These are phyloP conservation scores for Chrysoporthe deuterocubensis DNA, from an alignment of 2,329 filamentous ascomycete species.

Conservation along the genomic window DNA sequence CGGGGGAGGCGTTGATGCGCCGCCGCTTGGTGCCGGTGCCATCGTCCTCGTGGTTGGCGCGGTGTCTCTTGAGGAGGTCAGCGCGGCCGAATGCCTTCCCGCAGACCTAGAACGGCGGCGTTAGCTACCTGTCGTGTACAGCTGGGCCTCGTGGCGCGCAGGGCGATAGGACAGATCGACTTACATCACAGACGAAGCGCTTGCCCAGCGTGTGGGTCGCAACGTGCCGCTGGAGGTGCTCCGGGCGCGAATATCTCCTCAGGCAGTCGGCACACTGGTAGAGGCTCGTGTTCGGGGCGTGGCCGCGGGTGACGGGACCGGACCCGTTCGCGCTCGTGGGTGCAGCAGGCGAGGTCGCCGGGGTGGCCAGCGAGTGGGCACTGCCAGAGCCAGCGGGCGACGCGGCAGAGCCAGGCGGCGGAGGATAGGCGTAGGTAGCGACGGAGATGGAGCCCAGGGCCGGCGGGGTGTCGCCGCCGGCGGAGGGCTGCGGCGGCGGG, in stretches of 20 bases:
- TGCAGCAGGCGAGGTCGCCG: slow-evolving; percentile 30
- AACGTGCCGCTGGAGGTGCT: slow-evolving; percentile 57
- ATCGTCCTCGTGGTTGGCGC: slow-evolving; percentile 54
- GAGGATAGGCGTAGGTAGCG: slow-evolving; percentile 8
- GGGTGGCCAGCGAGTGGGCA: slow-evolving; percentile 17
- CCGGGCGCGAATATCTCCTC: slow-evolving; percentile 55
- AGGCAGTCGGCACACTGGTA: slow-evolving; percentile 58
- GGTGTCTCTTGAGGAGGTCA: slow-evolving; percentile 57
- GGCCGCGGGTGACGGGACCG: slow-evolving; percentile 27
- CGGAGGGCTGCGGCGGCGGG: background rate
- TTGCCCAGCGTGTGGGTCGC: slow-evolving; percentile 56
- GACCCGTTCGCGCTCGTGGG: slow-evolving; percentile 28
- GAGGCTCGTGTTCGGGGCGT: slow-evolving; percentile 36
- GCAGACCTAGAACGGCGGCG: slow-evolving; percentile 45
- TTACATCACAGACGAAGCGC: slow-evolving; percentile 48
- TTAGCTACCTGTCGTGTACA: slow-evolving; percentile 31
- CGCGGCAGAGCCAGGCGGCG: slow-evolving; percentile 16
- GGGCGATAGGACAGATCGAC: slow-evolving; percentile 8
- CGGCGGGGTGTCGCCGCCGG: background rate
- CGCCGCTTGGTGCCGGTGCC: slow-evolving; percentile 52
- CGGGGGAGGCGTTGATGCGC: slow-evolving; percentile 49
- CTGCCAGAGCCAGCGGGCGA: slow-evolving; percentile 23
- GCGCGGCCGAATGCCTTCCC: slow-evolving; percentile 59
- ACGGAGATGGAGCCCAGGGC: slow-evolving; percentile 1
- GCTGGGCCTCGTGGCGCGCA: background rate